Conservation (phyloP, 495 filamentous ascomycete genomes). For the Penicillium diatomitis region DNA sequence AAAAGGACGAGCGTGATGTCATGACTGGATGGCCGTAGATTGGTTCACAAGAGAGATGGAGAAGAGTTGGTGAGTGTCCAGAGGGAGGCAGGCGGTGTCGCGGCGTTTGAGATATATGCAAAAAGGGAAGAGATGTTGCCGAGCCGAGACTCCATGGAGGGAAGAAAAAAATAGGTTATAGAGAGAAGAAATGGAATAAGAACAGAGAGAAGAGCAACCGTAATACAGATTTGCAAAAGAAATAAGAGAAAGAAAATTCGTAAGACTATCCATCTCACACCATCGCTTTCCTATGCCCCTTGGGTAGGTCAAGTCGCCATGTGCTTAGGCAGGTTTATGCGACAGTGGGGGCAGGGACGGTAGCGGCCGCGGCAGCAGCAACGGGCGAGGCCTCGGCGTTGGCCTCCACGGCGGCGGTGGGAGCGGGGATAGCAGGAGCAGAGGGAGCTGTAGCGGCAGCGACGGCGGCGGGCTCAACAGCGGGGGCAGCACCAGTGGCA, state of each 20-base stretch:
- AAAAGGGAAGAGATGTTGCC: slow-evolving; percentile 19
- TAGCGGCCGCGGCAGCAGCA: slow-evolving; percentile 39
- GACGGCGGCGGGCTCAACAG: slow-evolving; percentile 24
- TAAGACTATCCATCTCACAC: neutral
- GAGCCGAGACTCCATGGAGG: slow-evolving; percentile 15
- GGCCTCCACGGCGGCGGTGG: slow-evolving; percentile 24
- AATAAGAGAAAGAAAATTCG: slow-evolving; percentile 9
- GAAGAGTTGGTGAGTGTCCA: too few relatives aligned
- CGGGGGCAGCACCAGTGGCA: slow-evolving; percentile 26
- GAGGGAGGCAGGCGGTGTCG: neutral
- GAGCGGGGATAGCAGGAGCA: slow-evolving; percentile 25
- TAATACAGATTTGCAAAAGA: slow-evolving; percentile 26
- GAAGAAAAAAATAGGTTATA: slow-evolving; percentile 7
- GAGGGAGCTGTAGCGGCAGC: slow-evolving; percentile 35
- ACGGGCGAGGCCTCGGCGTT: slow-evolving; percentile 26
- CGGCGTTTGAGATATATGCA: slow-evolving; percentile 34
- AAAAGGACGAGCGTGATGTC: too few relatives aligned
- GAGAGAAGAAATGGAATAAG: too few relatives aligned
- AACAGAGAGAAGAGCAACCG: slow-evolving; percentile 15
- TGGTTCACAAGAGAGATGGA: too few relatives aligned
- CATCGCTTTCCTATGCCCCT: too few relatives aligned
- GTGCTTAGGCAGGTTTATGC: slow-evolving; percentile 32
- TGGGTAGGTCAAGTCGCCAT: neutral
- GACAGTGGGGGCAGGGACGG: slow-evolving; percentile 26
- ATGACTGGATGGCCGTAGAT: too few relatives aligned